phyloP scores from a whole-genome alignment of 2,329 filamentous ascomycete genomes.

The Ophiostoma sp. region DNA sequence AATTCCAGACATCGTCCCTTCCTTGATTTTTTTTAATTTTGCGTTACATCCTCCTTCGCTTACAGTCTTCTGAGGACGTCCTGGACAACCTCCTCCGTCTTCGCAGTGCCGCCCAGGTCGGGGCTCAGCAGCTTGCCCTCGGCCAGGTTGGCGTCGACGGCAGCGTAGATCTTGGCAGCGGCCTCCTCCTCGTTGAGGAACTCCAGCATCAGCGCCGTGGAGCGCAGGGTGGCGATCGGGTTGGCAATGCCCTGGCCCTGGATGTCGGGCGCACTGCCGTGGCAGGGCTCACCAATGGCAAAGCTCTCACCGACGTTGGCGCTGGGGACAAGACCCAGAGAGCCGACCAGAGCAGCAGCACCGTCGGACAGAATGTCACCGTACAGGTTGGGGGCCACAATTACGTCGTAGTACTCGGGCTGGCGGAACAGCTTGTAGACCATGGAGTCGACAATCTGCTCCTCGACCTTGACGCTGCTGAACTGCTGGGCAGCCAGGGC shows the following conservation, averaged over 20 bases:
- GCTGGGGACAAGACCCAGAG: conserved; percentile 85
- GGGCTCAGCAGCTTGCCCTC: conserved; percentile 81
- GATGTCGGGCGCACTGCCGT: conserved; percentile 94
- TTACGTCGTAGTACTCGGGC: conserved; percentile 92
- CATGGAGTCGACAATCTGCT: conserved; percentile 99
- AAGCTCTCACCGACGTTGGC: conserved; percentile 95
- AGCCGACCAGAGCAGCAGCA: conserved; percentile 89
- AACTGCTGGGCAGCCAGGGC: conserved; percentile 70
- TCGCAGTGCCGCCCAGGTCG: conserved; percentile 84
- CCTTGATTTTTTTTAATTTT: neutral
- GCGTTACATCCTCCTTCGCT: neutral
- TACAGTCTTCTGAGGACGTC: conserved; percentile 85
- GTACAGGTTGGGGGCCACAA: conserved; percentile 96
- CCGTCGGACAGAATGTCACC: conserved; percentile 96
- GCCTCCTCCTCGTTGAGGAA: conserved; percentile 86
- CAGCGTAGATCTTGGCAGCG: conserved; percentile 84
- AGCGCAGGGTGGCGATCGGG: conserved; percentile 90
- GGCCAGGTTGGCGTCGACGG: conserved; percentile 85
- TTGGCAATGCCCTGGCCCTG: conserved; percentile 91
- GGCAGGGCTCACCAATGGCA: conserved; percentile 96
- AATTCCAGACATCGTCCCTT: neutral
- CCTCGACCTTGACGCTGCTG: conserved; percentile 68
- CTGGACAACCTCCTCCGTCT: conserved; percentile 80
- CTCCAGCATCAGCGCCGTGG: conserved; percentile 92
- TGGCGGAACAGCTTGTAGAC: conserved; percentile 99